phyloP scores from a whole-genome alignment of 495 filamentous ascomycete species.

The Astrocystis sublimbata region DNA sequence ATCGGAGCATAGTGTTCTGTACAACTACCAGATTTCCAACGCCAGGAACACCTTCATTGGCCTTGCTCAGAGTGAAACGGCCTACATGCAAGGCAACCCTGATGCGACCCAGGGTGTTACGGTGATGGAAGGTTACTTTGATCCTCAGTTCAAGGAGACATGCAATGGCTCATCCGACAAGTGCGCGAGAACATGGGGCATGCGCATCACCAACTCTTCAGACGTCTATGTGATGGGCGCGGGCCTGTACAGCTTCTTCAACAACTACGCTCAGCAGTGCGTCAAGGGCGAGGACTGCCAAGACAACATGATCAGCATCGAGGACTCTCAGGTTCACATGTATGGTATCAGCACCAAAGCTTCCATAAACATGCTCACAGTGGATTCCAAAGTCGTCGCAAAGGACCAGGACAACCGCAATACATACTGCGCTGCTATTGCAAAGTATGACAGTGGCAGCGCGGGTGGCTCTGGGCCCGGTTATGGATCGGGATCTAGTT shows the following conservation, averaged over 20 bases:
- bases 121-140: slow-evolving; percentile 61
- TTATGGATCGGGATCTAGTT: slow-evolving; percentile 19
- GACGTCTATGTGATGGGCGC: slow-evolving; percentile 74
- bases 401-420: slow-evolving; percentile 65
- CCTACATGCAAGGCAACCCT: slow-evolving; percentile 90
- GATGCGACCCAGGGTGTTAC: slow-evolving; percentile 67
- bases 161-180: slow-evolving; percentile 59
- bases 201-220: slow-evolving; percentile 70
- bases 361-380: slow-evolving; percentile 78
- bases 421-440: slow-evolving; percentile 76
- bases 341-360: slow-evolving; percentile 88
- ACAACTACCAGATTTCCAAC: slow-evolving; percentile 81
- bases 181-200: slow-evolving; percentile 84
- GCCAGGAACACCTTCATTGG: slow-evolving; percentile 83
- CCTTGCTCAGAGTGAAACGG: slow-evolving; percentile 87
- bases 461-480: slow-evolving; percentile 12
- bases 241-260: slow-evolving; percentile 85
- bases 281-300: slow-evolving; percentile 77
- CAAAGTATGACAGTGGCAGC: slow-evolving; percentile 32
- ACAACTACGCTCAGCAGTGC: slow-evolving; percentile 80
- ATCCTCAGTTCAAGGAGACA: slow-evolving; percentile 72
- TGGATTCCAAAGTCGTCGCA: slow-evolving; percentile 56
- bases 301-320: slow-evolving; percentile 81
- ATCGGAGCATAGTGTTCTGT: slow-evolving; percentile 85
- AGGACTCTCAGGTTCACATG: slow-evolving; percentile 64